Evolutionary conservation across 106 monocot genomes (phyloP).

Genomic region (Allium sativum): DNA sequence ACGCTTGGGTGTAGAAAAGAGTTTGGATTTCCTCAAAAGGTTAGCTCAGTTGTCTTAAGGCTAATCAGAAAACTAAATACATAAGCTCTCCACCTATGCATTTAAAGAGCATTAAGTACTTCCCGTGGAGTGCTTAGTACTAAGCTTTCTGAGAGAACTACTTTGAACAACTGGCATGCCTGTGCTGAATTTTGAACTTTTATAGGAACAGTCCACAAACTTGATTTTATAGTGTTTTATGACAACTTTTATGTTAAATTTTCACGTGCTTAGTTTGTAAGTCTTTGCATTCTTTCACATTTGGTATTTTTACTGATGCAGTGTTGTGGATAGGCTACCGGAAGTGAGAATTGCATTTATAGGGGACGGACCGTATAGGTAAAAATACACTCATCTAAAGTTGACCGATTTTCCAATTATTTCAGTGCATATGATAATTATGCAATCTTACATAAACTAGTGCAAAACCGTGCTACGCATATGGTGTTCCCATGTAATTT

Average conservation of each 20-base stretch:
- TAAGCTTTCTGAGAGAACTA: too few species aligned
- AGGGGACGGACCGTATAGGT: slow-evolving; percentile 95
- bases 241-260: background rate
- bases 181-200: too few species aligned
- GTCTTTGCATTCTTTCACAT: slow-evolving; percentile 1
- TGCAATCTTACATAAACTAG: too few species aligned
- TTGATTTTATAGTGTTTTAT: background rate
- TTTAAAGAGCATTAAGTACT: background rate
- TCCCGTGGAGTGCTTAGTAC: too few species aligned
- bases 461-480: too few species aligned
- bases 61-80: background rate
- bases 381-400: background rate
- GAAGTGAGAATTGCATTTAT: slow-evolving; percentile 79
- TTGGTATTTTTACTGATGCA: slow-evolving; percentile 13
- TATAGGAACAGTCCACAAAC: background rate
- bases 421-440: too few species aligned
- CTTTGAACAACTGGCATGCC: too few species aligned
- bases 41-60: slow-evolving; percentile 2
- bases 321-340: slow-evolving; percentile 88
- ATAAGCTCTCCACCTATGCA: background rate
- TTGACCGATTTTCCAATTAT: too few species aligned
- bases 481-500: too few species aligned
- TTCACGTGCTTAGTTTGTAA: background rate
- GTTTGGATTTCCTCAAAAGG: slow-evolving; percentile 88
- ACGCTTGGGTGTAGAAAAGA: slow-evolving; percentile 89